These are phyloP conservation scores for Mrakia frigida DNA, from an alignment of 768 basidiomycete species.

Conservation along the genomic window DNA sequence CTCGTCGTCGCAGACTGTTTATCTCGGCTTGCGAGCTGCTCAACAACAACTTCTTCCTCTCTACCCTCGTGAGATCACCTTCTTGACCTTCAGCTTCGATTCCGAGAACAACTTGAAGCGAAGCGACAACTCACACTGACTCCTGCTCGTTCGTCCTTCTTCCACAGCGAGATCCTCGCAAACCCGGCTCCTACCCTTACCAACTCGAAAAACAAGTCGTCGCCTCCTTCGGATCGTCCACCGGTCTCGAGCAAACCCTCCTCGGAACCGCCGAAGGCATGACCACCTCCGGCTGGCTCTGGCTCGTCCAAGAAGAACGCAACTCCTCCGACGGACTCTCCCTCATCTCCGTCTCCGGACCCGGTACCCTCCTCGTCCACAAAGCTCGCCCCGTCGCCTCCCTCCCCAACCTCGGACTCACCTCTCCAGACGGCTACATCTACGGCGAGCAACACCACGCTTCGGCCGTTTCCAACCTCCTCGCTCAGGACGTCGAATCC, in stretches of 20 bases:
- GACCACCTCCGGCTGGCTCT: slow-evolving; percentile 27
- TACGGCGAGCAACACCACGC: not conserved
- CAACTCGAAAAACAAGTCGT: slow-evolving; percentile 26
- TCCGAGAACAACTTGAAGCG: not conserved
- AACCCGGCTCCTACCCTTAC: slow-evolving; percentile 23
- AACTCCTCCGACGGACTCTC: slow-evolving; percentile 24
- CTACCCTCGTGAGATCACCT: slow-evolving; percentile 63
- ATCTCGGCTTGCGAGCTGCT: slow-evolving; percentile 50
- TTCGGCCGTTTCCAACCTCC: not conserved
- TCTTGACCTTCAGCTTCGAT: too few species aligned
- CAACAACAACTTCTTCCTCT: slow-evolving; percentile 93
- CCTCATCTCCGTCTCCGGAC: slow-evolving; percentile 23
- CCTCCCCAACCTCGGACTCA: slow-evolving; percentile 2
- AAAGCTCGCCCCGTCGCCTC: slow-evolving; percentile 6
- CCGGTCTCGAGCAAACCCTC: slow-evolving; percentile 31
- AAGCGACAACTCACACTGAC: not conserved
- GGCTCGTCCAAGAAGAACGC: slow-evolving; percentile 31
- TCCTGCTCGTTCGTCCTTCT: not conserved
- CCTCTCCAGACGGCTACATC: slow-evolving; percentile 1
- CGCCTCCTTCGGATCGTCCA: slow-evolving; percentile 31
- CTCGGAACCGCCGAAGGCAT: slow-evolving; percentile 28
- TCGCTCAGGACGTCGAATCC: not conserved
- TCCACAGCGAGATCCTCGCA: not conserved
- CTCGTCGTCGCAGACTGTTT: slow-evolving; percentile 5
- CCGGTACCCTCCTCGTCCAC: slow-evolving; percentile 31